Evolutionary conservation across 2,329 filamentous ascomycete species (phyloP).

Genomic region (Xylogone sp.): DNA sequence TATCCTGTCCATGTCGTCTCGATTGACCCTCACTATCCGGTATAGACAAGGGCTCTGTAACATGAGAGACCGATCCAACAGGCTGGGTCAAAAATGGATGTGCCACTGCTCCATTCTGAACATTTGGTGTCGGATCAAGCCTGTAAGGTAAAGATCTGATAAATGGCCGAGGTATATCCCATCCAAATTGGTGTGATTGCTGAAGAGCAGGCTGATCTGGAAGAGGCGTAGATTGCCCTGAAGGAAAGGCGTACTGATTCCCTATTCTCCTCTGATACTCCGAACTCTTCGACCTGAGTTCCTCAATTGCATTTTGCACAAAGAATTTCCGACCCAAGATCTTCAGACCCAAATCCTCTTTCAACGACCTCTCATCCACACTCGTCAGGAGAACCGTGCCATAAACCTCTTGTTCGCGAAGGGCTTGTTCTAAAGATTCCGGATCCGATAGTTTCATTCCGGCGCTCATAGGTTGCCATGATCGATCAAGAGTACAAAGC

Average conservation of each 20-base stretch:
- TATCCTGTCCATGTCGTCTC: too few species aligned
- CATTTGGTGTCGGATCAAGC: neutral
- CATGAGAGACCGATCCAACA: neutral
- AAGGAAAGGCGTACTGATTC: neutral
- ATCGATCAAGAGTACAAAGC: slow-evolving; percentile 53
- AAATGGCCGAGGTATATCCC: neutral
- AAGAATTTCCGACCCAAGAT: slow-evolving; percentile 17
- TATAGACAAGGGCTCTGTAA: neutral
- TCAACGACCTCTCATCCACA: slow-evolving; percentile 17
- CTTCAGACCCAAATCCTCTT: slow-evolving; percentile 20
- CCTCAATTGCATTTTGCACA: slow-evolving; percentile 53
- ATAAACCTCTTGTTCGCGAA: slow-evolving; percentile 57
- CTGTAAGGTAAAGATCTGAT: neutral
- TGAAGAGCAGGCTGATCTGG: neutral
- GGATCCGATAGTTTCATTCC: slow-evolving; percentile 45
- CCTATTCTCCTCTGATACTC: slow-evolving; percentile 37
- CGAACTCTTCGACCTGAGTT: slow-evolving; percentile 49
- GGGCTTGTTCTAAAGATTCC: slow-evolving; percentile 43
- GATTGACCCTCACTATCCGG: neutral
- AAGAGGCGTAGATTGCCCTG: neutral
- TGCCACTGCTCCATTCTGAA: neutral
- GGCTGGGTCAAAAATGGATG: neutral
- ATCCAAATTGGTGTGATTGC: neutral
- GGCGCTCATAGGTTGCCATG: slow-evolving; percentile 38
- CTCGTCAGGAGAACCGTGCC: slow-evolving; percentile 20